Base-by-base conservation (phyloP, 2,329 filamentous ascomycete genomes). In the Cytospora schulzeri region DNA sequence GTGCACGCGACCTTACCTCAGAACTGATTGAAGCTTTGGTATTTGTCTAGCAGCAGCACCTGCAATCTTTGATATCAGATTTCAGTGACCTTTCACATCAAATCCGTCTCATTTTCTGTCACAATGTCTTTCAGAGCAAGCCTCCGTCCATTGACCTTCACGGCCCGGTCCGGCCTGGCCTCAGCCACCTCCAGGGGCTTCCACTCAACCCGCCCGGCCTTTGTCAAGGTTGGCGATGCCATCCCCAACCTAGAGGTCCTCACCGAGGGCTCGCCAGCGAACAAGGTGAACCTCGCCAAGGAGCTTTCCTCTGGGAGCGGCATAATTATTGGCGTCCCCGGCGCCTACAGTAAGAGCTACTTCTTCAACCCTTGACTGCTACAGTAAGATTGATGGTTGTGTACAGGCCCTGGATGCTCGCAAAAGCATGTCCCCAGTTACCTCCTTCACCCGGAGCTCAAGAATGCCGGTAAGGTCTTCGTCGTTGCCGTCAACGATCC, bases 401-500 rank as follows among this genome's bases (percentile, higher is more conserved):
- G 15, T 17, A 53, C 52, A 66, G 66, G 66, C 1, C 79, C 79
- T 29, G 81, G 80, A 31, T 86, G 83, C 79, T 87, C 84, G 54
- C 78, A 80, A 73, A 80, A 76, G 68, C 94, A 98, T 75, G 83
- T 98, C 54, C 94, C 94, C 0, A 91, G 91, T 62, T 98, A 93
- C 79, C 90, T 97, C 77, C 88, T 87, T 73, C 90, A 92, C 74
- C 84, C 89, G 62, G 87, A 89, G 75, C 83, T 96, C 71, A 91
- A 91, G 79, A 83, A 89, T 66, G 92, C 91, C 33, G 93, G 93
- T 57, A 83, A 90, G 72, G 91, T 97, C 54, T 96, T 96, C 73
- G 92, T 98, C 50, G 88, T 98, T 63, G 88, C 91, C 19, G 93
- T 97, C 74, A 98, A 98, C 75, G 94, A 98, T 76, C 87, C 93